phyloP scores from a whole-genome alignment of 176 grass and related monocot species.

The Aegilops sharonensis region DNA sequence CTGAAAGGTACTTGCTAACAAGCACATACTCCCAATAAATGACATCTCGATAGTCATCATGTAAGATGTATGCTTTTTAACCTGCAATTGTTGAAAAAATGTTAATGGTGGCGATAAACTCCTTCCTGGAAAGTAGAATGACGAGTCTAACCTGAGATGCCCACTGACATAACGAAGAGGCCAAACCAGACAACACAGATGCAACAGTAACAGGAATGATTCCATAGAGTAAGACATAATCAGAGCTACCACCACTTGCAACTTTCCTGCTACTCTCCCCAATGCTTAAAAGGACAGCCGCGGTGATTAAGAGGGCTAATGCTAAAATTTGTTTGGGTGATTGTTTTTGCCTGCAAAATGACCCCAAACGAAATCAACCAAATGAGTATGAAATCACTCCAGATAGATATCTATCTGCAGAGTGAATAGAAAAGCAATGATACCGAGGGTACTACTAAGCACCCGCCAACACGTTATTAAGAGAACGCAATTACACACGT shows the following conservation, averaged over 20 bases:
- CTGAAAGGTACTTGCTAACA: conserved; percentile 72
- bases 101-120: conserved; percentile 21
- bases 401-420: not conserved
- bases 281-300: conserved; percentile 78
- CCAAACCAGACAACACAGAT: conserved; percentile 83
- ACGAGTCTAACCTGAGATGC: conserved; percentile 72
- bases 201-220: conserved; percentile 87
- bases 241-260: conserved; percentile 44
- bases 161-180: conserved; percentile 94
- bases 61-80: conserved; percentile 97
- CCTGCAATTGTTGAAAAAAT: conserved; percentile 54
- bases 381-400: conserved; percentile 7
- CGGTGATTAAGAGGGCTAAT: conserved; percentile 69
- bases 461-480: not conserved
- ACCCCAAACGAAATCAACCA: conserved; percentile 1
- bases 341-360: conserved; percentile 80
- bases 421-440: not conserved
- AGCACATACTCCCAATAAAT: conserved; percentile 82
- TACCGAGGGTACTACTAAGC: not conserved
- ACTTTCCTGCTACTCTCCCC: conserved; percentile 72
- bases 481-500: not conserved
- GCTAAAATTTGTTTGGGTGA: conserved; percentile 73
- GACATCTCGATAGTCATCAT: conserved; percentile 99
- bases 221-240: conserved; percentile 75
- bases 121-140: conserved; percentile 34